A percentile compares a stretch with the other conserved stretches of the same genome.
Conservation (phyloP, 1,139 yeast species). For the Debaryomycetaceae sp. region DNA sequence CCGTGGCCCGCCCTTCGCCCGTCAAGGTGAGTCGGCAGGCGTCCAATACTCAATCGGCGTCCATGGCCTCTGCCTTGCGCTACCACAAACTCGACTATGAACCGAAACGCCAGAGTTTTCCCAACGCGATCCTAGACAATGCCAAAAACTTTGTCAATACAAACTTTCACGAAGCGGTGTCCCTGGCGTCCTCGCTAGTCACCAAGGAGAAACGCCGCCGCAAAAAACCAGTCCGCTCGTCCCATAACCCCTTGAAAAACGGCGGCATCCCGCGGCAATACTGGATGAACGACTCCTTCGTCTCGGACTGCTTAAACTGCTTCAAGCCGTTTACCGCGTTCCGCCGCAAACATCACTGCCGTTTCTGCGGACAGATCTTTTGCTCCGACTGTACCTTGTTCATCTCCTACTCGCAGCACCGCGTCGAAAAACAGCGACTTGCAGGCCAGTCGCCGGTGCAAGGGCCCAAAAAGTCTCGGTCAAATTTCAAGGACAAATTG, state of each 20-base stretch:
- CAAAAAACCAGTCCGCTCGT: slow-evolving; percentile 23
- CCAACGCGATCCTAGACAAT: slow-evolving; percentile 26
- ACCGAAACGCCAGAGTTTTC: slow-evolving; percentile 18
- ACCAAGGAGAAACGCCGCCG: slow-evolving; percentile 8
- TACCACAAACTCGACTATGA: slow-evolving; percentile 13
- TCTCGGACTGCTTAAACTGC: slow-evolving; percentile 71
- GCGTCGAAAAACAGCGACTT: slow-evolving; percentile 20
- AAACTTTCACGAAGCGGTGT: slow-evolving; percentile 14
- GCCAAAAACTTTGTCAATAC: slow-evolving; percentile 26
- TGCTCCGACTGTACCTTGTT: slow-evolving; percentile 80
- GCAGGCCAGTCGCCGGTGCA: background rate
- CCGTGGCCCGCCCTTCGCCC: slow-evolving; percentile 22
- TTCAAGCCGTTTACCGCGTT: slow-evolving; percentile 65
- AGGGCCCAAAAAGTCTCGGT: slow-evolving; percentile 2
- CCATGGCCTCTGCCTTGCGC: slow-evolving; percentile 33
- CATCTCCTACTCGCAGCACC: slow-evolving; percentile 64
- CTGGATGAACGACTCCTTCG: slow-evolving; percentile 90
- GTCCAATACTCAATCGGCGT: slow-evolving; percentile 17
- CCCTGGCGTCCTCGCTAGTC: slow-evolving; percentile 20
- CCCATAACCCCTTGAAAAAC: slow-evolving; percentile 36
- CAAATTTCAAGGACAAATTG: slow-evolving; percentile 47
- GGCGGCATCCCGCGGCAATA: slow-evolving; percentile 55
- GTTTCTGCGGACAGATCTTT: slow-evolving; percentile 93
- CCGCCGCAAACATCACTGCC: slow-evolving; percentile 86
- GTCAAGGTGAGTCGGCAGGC: slow-evolving; percentile 15